Conservation (phyloP, 208 protist genomes). For the Trypanosoma avium region DNA sequence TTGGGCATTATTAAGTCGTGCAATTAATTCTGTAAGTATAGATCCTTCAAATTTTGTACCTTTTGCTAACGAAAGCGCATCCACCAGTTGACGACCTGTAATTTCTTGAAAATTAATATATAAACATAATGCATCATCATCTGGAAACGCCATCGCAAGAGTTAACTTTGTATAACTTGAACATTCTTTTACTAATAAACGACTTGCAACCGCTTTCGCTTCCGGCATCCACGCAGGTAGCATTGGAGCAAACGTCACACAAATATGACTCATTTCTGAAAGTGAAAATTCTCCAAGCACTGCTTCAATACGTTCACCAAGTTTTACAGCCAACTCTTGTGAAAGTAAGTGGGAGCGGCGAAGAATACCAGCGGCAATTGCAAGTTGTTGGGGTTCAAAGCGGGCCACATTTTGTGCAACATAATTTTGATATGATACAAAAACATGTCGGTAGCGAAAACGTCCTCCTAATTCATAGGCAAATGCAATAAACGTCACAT, state of each 20-base stretch:
- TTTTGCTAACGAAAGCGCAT: slow-evolving; percentile 50
- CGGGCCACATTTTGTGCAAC: slow-evolving; percentile 37
- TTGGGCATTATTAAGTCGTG: slow-evolving; percentile 36
- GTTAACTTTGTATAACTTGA: slow-evolving; percentile 46
- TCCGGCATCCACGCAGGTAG: slow-evolving; percentile 71
- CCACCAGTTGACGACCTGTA: slow-evolving; percentile 64
- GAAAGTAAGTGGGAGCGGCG: slow-evolving; percentile 71
- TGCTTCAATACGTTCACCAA: slow-evolving; percentile 68
- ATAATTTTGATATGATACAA: slow-evolving; percentile 58
- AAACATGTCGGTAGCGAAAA: slow-evolving; percentile 60
- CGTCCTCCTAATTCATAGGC: slow-evolving; percentile 80
- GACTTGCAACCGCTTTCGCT: slow-evolving; percentile 64
- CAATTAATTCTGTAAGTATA: slow-evolving; percentile 42
- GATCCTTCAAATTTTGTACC: slow-evolving; percentile 31
- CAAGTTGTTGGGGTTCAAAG: slow-evolving; percentile 76
- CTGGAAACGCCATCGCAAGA: slow-evolving; percentile 73
- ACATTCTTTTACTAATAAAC: slow-evolving; percentile 33
- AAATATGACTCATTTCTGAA: slow-evolving; percentile 82
- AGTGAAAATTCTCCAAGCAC: slow-evolving; percentile 76
- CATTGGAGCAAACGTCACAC: slow-evolving; percentile 69
- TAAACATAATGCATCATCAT: slow-evolving; percentile 42
- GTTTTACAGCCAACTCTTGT: slow-evolving; percentile 37
- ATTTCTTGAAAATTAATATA: slow-evolving; percentile 62
- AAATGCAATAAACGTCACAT: slow-evolving; percentile 69
- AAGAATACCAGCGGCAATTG: slow-evolving; percentile 79